A percentile compares a stretch with the other conserved stretches of the same genome.
These are phyloP conservation scores for Ocimum tenuiflorum DNA, from an alignment of 257 asterid genomes.

Conservation along the genomic window DNA sequence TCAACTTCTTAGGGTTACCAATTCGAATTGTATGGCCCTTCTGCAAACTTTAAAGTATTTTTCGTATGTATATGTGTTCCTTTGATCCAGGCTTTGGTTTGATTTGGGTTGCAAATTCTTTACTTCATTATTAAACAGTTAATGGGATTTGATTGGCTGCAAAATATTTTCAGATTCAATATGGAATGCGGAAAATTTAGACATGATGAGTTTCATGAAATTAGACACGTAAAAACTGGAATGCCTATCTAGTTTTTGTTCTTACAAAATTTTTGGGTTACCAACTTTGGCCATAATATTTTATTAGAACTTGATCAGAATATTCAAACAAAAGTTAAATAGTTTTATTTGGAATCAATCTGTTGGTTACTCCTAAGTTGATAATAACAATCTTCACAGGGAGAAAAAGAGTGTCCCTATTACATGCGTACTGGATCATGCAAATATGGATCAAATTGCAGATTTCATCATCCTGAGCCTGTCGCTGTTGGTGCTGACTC, in stretches of 20 bases:
- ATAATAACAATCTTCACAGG: conserved; percentile 34
- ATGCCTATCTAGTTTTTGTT: no score
- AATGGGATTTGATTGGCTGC: no score
- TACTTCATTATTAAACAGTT: no score
- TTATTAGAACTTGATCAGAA: neutral
- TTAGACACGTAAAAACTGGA: no score
- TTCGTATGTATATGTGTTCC: no score
- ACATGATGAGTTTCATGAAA: no score
- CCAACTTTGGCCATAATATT: neutral
- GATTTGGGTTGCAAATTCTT: no score
- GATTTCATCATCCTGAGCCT: conserved; percentile 91
- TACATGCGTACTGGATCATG: conserved; percentile 91
- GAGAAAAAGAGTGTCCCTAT: conserved; percentile 74
- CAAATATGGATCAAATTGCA: conserved; percentile 71
- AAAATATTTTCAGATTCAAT: no score
- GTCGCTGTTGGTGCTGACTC: conserved; percentile 49
- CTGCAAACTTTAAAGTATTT: neutral
- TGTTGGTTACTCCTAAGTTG: conserved; percentile 8
- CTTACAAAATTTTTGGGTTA: no score
- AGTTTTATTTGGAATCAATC: neutral
- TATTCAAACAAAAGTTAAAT: neutral
- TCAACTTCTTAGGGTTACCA: conserved; percentile 75
- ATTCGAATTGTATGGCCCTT: conserved; percentile 48
- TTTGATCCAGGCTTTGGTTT: neutral
- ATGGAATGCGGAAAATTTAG: no score